Evolutionary conservation across 305 asterid genomes (phyloP).

Genomic region (Rubia balearica): DNA sequence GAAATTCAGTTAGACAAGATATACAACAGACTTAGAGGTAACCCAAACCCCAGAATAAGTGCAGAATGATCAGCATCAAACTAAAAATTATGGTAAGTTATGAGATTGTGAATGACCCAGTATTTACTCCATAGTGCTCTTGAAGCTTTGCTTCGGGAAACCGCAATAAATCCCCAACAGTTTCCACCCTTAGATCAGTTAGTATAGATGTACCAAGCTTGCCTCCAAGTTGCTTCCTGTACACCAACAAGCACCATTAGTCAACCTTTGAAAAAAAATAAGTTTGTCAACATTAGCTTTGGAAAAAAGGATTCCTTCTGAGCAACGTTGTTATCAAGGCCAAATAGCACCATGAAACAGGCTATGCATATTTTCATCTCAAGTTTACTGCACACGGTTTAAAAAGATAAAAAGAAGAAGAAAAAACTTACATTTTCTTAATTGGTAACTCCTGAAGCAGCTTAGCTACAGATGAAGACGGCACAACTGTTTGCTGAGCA

Average conservation of each 20-base stretch:
- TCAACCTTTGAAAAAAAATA: background rate
- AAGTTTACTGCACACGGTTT: background rate
- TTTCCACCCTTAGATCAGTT: constrained; percentile 60
- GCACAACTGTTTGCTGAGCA: constrained; percentile 93
- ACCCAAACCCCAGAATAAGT: background rate
- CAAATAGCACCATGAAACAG: background rate
- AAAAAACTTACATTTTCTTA: constrained; percentile 58
- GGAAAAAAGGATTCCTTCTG: background rate
- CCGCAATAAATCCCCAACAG: constrained; percentile 83
- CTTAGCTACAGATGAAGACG: constrained; percentile 52
- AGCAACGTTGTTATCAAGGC: background rate
- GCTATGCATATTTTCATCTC: background rate
- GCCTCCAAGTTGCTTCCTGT: constrained; percentile 98
- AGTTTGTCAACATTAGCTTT: background rate
- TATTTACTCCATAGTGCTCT: constrained; percentile 71
- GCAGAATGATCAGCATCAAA: background rate
- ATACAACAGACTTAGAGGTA: background rate
- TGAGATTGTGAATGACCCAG: constrained; percentile 57
- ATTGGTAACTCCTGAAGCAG: constrained; percentile 76
- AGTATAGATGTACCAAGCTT: constrained; percentile 88
- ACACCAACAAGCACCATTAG: constrained; percentile 2
- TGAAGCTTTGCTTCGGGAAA: constrained; percentile 83
- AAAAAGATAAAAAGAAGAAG: background rate
- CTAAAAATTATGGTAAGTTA: constrained; percentile 9
- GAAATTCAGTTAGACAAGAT: background rate